phyloP scores from a whole-genome alignment of 1,284 basidiomycete species.

The Boletellus deceptivus region DNA sequence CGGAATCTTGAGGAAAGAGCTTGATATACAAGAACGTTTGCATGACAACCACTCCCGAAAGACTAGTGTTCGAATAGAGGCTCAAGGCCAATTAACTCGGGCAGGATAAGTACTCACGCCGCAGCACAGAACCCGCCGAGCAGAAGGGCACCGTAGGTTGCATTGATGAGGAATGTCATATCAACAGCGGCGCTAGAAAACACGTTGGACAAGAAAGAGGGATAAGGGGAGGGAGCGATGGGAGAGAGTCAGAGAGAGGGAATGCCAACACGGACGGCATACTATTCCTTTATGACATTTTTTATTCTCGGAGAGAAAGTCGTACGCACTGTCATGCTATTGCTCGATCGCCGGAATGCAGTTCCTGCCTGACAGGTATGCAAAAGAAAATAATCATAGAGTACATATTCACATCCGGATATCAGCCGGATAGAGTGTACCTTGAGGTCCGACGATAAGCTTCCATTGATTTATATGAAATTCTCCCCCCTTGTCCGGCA shows the following conservation, averaged over 20 bases:
- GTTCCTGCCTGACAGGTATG: too few relatives aligned
- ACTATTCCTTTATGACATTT: neutral
- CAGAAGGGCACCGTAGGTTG: conserved; percentile 44
- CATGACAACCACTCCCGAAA: conserved; percentile 44
- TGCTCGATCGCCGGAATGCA: too few relatives aligned
- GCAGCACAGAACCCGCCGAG: conserved; percentile 44
- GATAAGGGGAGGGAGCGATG: neutral
- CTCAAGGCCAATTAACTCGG: neutral
- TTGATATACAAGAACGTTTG: conserved; percentile 45
- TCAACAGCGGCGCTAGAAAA: neutral
- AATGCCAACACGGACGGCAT: neutral
- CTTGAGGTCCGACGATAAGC: too few relatives aligned
- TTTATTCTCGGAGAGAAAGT: neutral
- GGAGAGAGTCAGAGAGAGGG: neutral
- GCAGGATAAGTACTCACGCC: conserved; percentile 21
- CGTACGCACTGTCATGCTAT: neutral
- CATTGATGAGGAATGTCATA: conserved; percentile 10
- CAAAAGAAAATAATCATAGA: too few relatives aligned
- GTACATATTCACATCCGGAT: too few relatives aligned
- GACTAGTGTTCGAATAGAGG: conserved; percentile 24
- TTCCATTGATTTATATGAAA: too few relatives aligned
- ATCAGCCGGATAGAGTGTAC: too few relatives aligned
- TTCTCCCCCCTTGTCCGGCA: too few relatives aligned
- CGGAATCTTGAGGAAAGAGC: conserved; percentile 38
- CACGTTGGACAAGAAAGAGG: neutral